These are phyloP conservation scores for Teunomyces gatunensis DNA, from an alignment of 805 yeast genomes.

Conservation along the genomic window DNA sequence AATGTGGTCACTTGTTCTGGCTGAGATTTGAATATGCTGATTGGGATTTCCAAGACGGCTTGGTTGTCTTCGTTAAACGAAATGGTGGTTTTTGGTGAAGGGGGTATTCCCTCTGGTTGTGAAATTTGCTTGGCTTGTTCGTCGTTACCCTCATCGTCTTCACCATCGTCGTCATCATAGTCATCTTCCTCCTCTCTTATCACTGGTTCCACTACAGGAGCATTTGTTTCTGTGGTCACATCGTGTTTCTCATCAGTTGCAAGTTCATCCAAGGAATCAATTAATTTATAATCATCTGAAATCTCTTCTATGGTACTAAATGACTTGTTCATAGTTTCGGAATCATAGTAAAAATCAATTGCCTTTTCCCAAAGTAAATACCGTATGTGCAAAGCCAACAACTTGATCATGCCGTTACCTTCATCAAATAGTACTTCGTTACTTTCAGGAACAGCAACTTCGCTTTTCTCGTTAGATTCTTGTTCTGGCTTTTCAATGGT, in stretches of 20 bases:
- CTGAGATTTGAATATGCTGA: conserved; percentile 18
- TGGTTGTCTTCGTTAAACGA: conserved; percentile 27
- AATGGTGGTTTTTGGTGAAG: background rate
- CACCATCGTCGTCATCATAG: conserved; percentile 23
- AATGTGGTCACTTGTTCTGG: background rate
- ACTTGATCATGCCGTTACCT: conserved; percentile 30
- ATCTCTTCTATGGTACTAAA: conserved; percentile 27
- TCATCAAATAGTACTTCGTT: conserved; percentile 35
- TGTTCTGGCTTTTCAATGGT: conserved; percentile 10
- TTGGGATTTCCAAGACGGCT: conserved; percentile 33
- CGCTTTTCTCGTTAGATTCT: conserved; percentile 27
- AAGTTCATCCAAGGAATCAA: conserved; percentile 29
- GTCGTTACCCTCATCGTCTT: conserved; percentile 10
- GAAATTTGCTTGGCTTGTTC: conserved; percentile 21
- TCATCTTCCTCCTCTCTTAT: conserved; percentile 40
- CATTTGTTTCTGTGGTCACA: background rate
- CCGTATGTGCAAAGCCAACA: conserved; percentile 59
- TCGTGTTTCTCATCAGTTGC: conserved; percentile 13
- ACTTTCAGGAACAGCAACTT: conserved; percentile 15
- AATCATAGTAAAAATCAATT: conserved; percentile 43
- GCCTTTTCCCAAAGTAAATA: conserved; percentile 74
- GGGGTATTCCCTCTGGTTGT: conserved; percentile 15
- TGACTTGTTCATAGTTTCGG: conserved; percentile 12
- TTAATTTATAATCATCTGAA: conserved; percentile 32
- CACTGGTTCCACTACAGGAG: conserved; percentile 4